phyloP scores from a whole-genome alignment of 345 rosid genomes.

The Euphorbia peplus region DNA sequence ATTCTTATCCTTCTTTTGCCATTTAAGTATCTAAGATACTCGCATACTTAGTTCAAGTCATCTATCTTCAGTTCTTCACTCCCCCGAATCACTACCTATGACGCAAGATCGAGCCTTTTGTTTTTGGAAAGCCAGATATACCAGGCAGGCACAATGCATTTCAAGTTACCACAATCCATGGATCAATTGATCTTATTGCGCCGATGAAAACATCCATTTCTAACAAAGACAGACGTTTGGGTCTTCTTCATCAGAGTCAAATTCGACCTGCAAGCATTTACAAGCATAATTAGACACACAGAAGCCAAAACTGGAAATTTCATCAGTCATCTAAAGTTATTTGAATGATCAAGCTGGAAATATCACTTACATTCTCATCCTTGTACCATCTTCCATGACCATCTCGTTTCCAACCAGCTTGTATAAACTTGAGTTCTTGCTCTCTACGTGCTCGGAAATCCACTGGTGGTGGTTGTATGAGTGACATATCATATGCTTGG shows the following conservation, averaged over 20 bases:
- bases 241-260: slow-evolving; percentile 49
- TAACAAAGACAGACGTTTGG: slow-evolving; percentile 35
- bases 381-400: slow-evolving; percentile 52
- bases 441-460: slow-evolving; percentile 33
- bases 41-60: too few species aligned
- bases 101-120: neutral
- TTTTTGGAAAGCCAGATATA: neutral
- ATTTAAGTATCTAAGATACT: too few species aligned
- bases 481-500: slow-evolving; percentile 10
- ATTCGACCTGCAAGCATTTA: slow-evolving; percentile 36
- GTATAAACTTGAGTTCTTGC: slow-evolving; percentile 47
- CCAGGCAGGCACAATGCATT: neutral
- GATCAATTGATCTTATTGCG: neutral
- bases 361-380: slow-evolving; percentile 46
- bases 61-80: too few species aligned
- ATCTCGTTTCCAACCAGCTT: slow-evolving; percentile 58
- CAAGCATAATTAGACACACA: neutral
- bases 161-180: neutral
- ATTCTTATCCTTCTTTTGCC: too few species aligned
- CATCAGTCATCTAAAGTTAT: neutral
- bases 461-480: slow-evolving; percentile 9
- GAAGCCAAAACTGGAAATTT: neutral
- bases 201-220: neutral
- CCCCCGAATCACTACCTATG: neutral
- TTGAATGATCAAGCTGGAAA: neutral